Evolutionary conservation across 208 protist genomes (phyloP).

Genomic region (Balamuthia mandrillaris): DNA sequence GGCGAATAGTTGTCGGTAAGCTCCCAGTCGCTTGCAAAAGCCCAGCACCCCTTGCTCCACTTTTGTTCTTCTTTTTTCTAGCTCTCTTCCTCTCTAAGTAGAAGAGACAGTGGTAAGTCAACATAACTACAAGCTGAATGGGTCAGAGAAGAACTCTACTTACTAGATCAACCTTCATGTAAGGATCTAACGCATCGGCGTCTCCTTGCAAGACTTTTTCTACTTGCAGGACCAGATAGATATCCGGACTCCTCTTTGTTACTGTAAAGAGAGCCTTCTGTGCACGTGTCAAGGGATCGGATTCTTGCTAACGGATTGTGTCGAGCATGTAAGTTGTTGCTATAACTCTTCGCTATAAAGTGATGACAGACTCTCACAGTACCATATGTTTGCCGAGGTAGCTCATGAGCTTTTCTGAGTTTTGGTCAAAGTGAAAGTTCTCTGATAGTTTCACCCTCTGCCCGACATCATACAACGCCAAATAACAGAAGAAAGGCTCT

Average conservation of each 20-base stretch:
- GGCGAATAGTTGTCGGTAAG: conserved; percentile 47
- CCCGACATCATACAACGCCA: conserved; percentile 9
- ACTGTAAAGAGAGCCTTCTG: not conserved
- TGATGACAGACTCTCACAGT: not conserved
- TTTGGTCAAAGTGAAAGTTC: conserved; percentile 40
- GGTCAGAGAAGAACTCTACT: not conserved
- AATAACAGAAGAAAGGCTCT: conserved; percentile 39
- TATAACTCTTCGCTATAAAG: not conserved
- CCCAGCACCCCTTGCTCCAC: not conserved
- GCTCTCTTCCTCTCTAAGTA: conserved; percentile 33
- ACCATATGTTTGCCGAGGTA: conserved; percentile 31
- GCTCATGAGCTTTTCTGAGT: not conserved
- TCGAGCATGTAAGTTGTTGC: not conserved
- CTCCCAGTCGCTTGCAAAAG: conserved; percentile 40
- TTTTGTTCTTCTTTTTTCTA: too few species aligned
- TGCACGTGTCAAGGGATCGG: not conserved
- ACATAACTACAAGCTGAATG: not conserved
- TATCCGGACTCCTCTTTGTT: conserved; percentile 18
- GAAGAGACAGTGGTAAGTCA: not conserved
- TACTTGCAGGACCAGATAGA: conserved; percentile 46
- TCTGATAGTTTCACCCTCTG: conserved; percentile 13
- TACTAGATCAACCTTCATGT: conserved; percentile 27
- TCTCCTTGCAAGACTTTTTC: conserved; percentile 59
- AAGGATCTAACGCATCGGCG: conserved; percentile 33
- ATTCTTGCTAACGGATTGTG: not conserved